Percentiles rank a stretch among this genome's conserved stretches.
phyloP scores from a whole-genome alignment of 23 red algal genomes.

The Gracilaria caudata region DNA sequence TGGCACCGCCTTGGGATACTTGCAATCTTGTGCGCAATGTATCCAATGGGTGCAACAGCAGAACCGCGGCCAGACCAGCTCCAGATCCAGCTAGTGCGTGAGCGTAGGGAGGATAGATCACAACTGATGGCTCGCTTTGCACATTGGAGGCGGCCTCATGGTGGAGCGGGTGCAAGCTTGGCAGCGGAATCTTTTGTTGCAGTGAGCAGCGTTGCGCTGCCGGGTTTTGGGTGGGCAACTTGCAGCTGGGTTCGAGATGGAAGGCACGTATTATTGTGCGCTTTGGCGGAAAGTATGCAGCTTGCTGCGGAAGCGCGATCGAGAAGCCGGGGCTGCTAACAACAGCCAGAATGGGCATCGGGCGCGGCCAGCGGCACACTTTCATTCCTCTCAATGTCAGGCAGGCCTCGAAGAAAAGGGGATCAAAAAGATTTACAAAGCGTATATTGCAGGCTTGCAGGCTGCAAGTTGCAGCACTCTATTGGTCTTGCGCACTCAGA shows the following conservation, averaged over 20 bases:
- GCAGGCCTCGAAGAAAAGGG: not conserved
- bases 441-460: not conserved
- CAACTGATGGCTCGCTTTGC: not conserved
- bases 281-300: not conserved
- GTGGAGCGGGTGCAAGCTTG: not conserved
- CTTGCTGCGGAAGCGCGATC: not conserved
- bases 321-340: not conserved
- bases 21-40: constrained; percentile 88
- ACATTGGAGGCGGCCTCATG: not conserved
- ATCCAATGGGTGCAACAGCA: constrained; percentile 92
- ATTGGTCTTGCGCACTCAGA: not conserved
- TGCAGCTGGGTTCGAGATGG: not conserved
- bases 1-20: constrained; percentile 9
- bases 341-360: not conserved
- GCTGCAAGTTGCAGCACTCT: not conserved
- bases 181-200: constrained; percentile 4
- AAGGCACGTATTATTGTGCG: not conserved
- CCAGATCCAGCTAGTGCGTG: constrained; percentile 76
- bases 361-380: not conserved
- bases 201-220: constrained; percentile 6
- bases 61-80: constrained; percentile 66
- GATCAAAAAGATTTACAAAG: constrained; percentile 21
- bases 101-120: constrained; percentile 59
- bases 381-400: not conserved
- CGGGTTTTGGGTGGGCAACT: not conserved